A percentile compares a stretch with the other conserved stretches of the same genome.
Evolutionary conservation across 768 basidiomycete species (phyloP).

Genomic region (Boletus huronensis): DNA sequence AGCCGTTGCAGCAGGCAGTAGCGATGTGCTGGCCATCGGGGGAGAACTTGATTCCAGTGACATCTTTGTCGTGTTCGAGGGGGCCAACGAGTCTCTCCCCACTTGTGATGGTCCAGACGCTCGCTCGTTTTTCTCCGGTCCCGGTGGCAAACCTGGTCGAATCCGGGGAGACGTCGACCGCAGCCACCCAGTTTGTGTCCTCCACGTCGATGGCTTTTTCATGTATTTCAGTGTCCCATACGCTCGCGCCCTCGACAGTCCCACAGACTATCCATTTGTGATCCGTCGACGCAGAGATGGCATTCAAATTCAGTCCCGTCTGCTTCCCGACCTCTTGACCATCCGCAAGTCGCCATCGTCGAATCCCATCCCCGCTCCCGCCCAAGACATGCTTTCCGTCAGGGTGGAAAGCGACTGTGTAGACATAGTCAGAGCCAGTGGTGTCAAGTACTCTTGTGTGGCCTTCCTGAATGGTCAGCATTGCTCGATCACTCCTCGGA

Average conservation of each 20-base stretch:
- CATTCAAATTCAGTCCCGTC: accelerated
- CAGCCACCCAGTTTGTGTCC: accelerated
- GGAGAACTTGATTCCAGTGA: no score
- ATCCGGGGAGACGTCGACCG: background rate
- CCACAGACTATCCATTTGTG: background rate
- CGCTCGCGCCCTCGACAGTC: accelerated
- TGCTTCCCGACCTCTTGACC: background rate
- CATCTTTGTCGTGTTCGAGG: no score
- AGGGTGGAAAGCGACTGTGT: background rate
- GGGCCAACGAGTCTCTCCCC: no score
- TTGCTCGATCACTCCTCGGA: no score
- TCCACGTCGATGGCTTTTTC: background rate
- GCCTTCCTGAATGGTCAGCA: background rate
- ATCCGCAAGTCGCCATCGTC: background rate
- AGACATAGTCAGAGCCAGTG: background rate
- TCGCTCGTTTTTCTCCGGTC: background rate
- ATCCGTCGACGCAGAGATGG: background rate
- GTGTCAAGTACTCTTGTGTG: background rate
- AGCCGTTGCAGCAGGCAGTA: no score
- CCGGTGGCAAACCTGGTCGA: background rate
- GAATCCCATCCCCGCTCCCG: background rate
- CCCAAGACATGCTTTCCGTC: background rate
- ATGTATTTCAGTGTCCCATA: background rate
- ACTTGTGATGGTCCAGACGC: background rate
- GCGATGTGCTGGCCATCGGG: no score